phyloP scores from a whole-genome alignment of 306 rosid genomes.

The Neltuma alba region DNA sequence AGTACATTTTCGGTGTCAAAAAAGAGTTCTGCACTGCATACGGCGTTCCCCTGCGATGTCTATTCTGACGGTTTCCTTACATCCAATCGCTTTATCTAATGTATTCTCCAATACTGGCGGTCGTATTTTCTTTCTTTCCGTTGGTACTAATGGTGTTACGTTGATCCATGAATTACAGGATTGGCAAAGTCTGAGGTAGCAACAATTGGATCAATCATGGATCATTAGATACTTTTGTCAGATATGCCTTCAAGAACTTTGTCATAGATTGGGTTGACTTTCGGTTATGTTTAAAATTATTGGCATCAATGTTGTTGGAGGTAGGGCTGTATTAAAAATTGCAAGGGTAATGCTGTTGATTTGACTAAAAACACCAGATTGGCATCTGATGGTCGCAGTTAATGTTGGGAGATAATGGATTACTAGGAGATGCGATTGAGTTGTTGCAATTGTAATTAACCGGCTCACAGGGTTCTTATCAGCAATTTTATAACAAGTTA shows the following conservation, averaged over 20 bases:
- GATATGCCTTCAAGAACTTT: constrained; percentile 12
- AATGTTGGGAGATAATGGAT: constrained; percentile 19
- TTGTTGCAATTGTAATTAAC: constrained; percentile 32
- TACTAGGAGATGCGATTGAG: constrained; percentile 28
- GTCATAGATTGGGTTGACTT: constrained; percentile 36
- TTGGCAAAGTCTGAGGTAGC: constrained; percentile 30
- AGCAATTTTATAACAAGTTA: constrained; percentile 18
- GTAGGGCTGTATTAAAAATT: not conserved
- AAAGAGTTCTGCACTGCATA: not conserved
- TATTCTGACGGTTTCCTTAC: not conserved
- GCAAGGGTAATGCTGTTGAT: not conserved
- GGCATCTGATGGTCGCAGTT: constrained; percentile 42
- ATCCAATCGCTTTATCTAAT: constrained; percentile 6
- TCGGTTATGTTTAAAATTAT: constrained; percentile 18
- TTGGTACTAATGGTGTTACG: constrained; percentile 26
- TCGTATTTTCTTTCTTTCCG: constrained; percentile 15
- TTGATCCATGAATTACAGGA: constrained; percentile 56
- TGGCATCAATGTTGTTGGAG: constrained; percentile 22
- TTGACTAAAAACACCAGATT: constrained; percentile 37
- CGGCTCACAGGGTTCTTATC: constrained; percentile 34
- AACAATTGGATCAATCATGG: constrained; percentile 32
- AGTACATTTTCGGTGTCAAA: constrained; percentile 5
- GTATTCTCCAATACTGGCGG: constrained; percentile 5
- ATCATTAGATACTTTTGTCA: constrained; percentile 17
- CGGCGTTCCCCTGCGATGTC: not conserved